Evolutionary conservation across 73 alveolate species (phyloP).

Genomic region (Stentor roeselii): DNA sequence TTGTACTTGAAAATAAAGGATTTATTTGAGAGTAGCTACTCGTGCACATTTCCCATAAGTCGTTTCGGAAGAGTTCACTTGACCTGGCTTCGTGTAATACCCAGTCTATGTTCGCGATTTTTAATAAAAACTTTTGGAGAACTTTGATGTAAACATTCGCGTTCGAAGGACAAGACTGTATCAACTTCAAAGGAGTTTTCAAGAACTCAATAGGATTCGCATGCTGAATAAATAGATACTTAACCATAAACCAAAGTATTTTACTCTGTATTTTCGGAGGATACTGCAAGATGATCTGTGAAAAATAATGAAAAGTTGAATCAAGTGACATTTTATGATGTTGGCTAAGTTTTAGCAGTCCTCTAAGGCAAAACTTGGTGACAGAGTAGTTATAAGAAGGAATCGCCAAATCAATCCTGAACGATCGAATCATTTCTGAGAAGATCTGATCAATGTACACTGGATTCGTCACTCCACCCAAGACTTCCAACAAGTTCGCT

Average conservation of each 20-base stretch:
- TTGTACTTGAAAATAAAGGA: neutral
- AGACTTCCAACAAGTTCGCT: constrained; percentile 29
- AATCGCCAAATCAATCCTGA: constrained; percentile 31
- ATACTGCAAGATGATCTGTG: neutral
- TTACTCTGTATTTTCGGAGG: constrained; percentile 8
- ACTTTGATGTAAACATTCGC: neutral
- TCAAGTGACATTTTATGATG: constrained; percentile 13
- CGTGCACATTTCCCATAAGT: constrained; percentile 18
- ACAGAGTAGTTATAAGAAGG: neutral
- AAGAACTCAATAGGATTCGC: neutral
- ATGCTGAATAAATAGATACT: neutral
- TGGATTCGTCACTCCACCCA: constrained; percentile 38
- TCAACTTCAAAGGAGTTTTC: neutral
- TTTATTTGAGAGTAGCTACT: neutral
- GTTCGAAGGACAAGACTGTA: neutral
- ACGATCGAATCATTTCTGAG: constrained; percentile 37
- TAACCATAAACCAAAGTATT: neutral
- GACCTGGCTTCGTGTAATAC: neutral
- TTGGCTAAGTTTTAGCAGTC: neutral
- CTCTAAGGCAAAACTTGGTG: constrained; percentile 3
- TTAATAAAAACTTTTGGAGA: neutral
- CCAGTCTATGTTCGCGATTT: neutral
- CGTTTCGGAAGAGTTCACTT: neutral
- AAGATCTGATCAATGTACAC: constrained; percentile 33
- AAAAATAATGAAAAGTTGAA: neutral